Evolutionary conservation across 257 asterid species (phyloP).

Genomic region (Plantago ovata): DNA sequence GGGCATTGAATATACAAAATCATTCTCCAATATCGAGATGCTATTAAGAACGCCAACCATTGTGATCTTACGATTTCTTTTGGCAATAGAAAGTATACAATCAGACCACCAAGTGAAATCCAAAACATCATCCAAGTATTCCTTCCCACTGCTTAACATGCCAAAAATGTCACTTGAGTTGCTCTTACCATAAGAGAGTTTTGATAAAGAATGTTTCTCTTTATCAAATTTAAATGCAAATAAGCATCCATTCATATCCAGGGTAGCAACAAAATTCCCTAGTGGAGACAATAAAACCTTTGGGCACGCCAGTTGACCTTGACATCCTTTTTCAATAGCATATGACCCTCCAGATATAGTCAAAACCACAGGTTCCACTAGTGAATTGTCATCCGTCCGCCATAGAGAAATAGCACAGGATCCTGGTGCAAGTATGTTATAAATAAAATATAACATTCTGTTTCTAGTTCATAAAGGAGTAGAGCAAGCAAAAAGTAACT

Average conservation of each 20-base stretch:
- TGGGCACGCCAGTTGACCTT: conserved; percentile 50
- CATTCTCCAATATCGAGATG: conserved; percentile 40
- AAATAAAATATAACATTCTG: conserved; percentile 9
- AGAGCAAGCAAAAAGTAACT: conserved; percentile 4
- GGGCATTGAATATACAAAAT: conserved; percentile 58
- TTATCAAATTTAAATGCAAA: conserved; percentile 60
- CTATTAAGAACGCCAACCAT: conserved; percentile 55
- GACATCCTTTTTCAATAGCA: conserved; percentile 36
- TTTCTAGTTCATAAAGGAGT: conserved; percentile 17
- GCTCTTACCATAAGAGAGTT: conserved; percentile 32
- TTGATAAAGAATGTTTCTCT: conserved; percentile 43
- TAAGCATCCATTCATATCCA: conserved; percentile 70
- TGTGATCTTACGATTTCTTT: conserved; percentile 51
- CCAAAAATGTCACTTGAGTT: conserved; percentile 28
- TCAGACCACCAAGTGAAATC: conserved; percentile 98
- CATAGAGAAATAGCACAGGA: conserved; percentile 59
- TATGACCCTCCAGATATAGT: conserved; percentile 63
- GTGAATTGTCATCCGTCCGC: conserved; percentile 46
- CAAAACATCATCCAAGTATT: conserved; percentile 37
- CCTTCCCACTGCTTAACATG: conserved; percentile 31
- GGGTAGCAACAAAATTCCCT: conserved; percentile 64
- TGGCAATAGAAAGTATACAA: conserved; percentile 54
- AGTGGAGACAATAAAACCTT: conserved; percentile 74
- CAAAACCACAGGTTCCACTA: conserved; percentile 48
- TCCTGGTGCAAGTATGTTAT: conserved; percentile 43